Conservation (phyloP, 1,139 yeast species). For the Scheffersomyces stambukii region DNA sequence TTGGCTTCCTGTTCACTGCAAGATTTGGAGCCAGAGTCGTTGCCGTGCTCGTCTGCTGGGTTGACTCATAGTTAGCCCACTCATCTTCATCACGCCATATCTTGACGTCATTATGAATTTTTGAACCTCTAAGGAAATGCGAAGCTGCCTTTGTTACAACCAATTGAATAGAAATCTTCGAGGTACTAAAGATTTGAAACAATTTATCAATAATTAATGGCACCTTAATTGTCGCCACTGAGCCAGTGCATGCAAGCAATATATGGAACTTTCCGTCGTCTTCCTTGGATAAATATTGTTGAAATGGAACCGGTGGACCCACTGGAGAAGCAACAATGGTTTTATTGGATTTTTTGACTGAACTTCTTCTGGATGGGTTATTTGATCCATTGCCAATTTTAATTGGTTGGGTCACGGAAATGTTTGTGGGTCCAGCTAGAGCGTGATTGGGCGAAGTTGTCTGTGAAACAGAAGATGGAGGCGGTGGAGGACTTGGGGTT, state of each 20-base stretch:
- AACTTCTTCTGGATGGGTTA: conserved; percentile 17
- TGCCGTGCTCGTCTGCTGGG: conserved; percentile 11
- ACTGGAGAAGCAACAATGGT: conserved; percentile 49
- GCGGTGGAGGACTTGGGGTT: conserved; percentile 14
- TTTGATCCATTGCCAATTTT: conserved; percentile 12
- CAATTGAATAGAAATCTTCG: conserved; percentile 74
- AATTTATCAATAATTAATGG: conserved; percentile 82
- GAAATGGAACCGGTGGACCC: conserved; percentile 72
- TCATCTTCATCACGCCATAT: conserved; percentile 95
- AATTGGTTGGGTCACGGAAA: conserved; percentile 20
- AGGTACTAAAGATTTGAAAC: conserved; percentile 67
- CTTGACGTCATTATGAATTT: conserved; percentile 76
- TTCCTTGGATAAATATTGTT: conserved; percentile 62
- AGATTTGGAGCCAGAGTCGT: conserved; percentile 2
- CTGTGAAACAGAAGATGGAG: too few species aligned
- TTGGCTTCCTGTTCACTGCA: conserved; percentile 23
- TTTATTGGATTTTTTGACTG: conserved; percentile 27
- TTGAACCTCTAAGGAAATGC: conserved; percentile 74
- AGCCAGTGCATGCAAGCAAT: conserved; percentile 88
- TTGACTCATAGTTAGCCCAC: conserved; percentile 61
- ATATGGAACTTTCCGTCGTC: conserved; percentile 85
- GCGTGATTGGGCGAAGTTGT: too few species aligned
- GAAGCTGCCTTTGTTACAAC: conserved; percentile 82
- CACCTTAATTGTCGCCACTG: conserved; percentile 92
- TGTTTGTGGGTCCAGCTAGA: too few species aligned